Evolutionary conservation across 176 grass and related monocot species (phyloP).

Genomic region (Eleusine indica): DNA sequence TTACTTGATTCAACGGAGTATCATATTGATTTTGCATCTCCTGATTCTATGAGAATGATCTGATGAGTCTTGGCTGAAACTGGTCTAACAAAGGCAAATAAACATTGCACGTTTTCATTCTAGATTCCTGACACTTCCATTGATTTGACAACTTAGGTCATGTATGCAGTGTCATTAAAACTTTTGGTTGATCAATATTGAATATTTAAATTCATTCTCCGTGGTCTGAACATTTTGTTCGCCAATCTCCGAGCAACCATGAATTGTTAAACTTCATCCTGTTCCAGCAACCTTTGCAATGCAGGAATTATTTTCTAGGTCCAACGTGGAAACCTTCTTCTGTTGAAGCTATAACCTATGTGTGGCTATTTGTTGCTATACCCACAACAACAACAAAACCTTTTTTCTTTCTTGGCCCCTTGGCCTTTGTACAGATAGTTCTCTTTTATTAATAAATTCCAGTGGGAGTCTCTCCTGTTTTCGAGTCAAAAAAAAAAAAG

Average conservation of each 20-base stretch:
- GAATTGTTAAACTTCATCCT: background rate
- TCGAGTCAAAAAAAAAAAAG: no score
- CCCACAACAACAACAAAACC: no score
- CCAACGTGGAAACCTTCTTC: background rate
- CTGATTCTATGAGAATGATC: background rate
- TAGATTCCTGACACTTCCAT: background rate
- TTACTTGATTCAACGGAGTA: background rate
- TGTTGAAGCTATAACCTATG: background rate
- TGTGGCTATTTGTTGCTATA: background rate
- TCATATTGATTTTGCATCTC: background rate
- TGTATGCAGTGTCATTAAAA: background rate
- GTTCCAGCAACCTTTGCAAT: background rate
- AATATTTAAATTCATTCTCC: background rate
- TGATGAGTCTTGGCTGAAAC: constrained; percentile 6
- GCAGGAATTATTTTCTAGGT: background rate
- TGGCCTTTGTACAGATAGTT: no score
- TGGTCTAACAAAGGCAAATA: background rate
- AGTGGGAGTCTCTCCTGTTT: no score
- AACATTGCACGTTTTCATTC: background rate
- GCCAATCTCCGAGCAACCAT: background rate
- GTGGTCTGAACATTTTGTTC: background rate
- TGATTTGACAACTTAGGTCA: background rate
- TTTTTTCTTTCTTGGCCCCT: no score
- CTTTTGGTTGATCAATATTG: background rate
- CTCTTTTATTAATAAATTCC: no score